Conservation (phyloP, 345 rosid species). For the Punica granatum region DNA sequence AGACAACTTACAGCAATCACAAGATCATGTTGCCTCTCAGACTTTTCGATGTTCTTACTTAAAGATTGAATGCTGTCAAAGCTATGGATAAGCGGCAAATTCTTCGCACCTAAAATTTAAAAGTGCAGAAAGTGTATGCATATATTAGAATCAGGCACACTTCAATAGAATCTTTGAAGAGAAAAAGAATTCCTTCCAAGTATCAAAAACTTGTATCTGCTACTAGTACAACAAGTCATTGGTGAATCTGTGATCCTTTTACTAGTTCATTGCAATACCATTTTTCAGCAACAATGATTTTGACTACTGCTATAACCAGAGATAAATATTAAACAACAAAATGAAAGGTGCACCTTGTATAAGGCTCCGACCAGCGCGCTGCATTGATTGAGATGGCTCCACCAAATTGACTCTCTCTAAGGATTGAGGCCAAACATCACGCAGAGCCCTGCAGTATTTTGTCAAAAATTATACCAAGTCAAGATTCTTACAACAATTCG, state of each 20-base stretch:
- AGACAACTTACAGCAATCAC: constrained; percentile 83
- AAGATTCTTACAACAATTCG: background rate
- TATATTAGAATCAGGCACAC: background rate
- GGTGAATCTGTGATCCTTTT: background rate
- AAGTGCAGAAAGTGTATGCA: background rate
- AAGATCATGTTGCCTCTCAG: constrained; percentile 81
- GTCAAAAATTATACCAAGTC: background rate
- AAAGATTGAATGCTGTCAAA: constrained; percentile 67
- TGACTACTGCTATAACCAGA: background rate
- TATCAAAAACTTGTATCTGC: background rate
- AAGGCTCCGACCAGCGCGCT: constrained; percentile 80
- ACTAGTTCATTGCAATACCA: background rate
- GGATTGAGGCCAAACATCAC: constrained; percentile 87
- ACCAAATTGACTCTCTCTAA: constrained; percentile 62
- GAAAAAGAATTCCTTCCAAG: background rate
- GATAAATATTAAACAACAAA: background rate
- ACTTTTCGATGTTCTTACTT: constrained; percentile 40
- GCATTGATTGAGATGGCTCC: constrained; percentile 97
- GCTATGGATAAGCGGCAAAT: constrained; percentile 78
- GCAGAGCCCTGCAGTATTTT: constrained; percentile 52
- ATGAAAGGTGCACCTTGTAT: constrained; percentile 43
- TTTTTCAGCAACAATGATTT: background rate
- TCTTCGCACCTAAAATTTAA: constrained; percentile 46
- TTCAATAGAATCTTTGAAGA: background rate
- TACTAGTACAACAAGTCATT: background rate